Evolutionary conservation across 1,139 yeast species (phyloP).

Genomic region (Yamadazyma epiphylla): DNA sequence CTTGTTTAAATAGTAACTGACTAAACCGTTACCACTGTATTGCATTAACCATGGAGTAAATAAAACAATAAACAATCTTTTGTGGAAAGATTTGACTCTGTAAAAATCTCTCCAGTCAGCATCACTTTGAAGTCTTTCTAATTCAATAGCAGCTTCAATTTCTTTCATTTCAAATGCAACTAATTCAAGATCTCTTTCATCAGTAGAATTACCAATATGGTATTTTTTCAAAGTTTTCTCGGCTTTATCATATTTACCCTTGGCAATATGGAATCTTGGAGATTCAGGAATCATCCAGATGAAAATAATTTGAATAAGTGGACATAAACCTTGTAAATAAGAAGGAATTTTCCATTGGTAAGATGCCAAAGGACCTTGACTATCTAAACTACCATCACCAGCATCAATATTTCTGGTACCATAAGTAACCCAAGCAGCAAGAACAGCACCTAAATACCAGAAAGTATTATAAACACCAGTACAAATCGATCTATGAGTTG

Average conservation of each 20-base stretch:
- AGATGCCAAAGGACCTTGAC: neutral
- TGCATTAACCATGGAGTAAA: constrained; percentile 40
- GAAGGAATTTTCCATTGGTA: constrained; percentile 46
- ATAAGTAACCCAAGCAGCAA: constrained; percentile 54
- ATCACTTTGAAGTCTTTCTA: constrained; percentile 23
- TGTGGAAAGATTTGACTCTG: constrained; percentile 34
- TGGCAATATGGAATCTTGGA: constrained; percentile 40
- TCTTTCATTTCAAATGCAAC: constrained; percentile 45
- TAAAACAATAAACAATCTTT: constrained; percentile 35
- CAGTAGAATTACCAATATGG: constrained; percentile 36
- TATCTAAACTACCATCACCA: constrained; percentile 8
- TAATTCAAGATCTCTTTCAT: constrained; percentile 26
- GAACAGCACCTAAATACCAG: constrained; percentile 51
- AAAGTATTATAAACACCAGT: constrained; percentile 47
- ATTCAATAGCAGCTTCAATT: constrained; percentile 36
- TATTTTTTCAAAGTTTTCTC: constrained; percentile 36
- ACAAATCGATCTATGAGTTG: constrained; percentile 43
- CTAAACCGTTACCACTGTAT: constrained; percentile 50
- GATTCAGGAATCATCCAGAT: constrained; percentile 44
- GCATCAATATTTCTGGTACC: constrained; percentile 34
- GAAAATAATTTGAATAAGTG: constrained; percentile 19
- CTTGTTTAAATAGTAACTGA: constrained; percentile 46
- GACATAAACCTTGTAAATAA: constrained; percentile 40
- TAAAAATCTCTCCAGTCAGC: constrained; percentile 34
- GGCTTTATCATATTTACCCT: constrained; percentile 35